phyloP scores from a whole-genome alignment of 1,139 yeast genomes.

The Debaryomyces coudertii region DNA sequence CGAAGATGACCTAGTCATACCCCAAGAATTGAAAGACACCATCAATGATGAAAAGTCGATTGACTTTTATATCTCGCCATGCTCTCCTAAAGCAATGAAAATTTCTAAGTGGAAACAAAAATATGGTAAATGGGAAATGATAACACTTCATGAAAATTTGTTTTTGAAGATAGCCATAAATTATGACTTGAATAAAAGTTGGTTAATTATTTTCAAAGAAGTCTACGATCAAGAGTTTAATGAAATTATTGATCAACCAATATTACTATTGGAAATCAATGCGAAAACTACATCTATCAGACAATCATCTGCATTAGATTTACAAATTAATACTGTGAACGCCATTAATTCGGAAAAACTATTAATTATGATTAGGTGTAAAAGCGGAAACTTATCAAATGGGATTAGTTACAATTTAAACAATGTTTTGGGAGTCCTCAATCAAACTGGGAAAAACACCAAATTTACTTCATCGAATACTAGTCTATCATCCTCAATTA shows the following conservation, averaged over 20 bases:
- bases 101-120: slow-evolving; percentile 49
- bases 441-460: slow-evolving; percentile 19
- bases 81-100: slow-evolving; percentile 40
- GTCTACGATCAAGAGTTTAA: slow-evolving; percentile 34
- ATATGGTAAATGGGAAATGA: slow-evolving; percentile 52
- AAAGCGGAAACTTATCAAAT: slow-evolving; percentile 29
- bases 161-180: slow-evolving; percentile 45
- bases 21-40: slow-evolving; percentile 39
- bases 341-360: slow-evolving; percentile 33
- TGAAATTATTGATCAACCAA: slow-evolving; percentile 41
- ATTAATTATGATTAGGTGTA: slow-evolving; percentile 41
- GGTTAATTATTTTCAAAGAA: slow-evolving; percentile 49
- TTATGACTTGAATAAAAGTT: slow-evolving; percentile 34
- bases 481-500: slow-evolving; percentile 43
- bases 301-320: slow-evolving; percentile 45
- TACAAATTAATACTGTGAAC: slow-evolving; percentile 39
- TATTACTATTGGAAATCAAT: slow-evolving; percentile 37
- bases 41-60: slow-evolving; percentile 45
- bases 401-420: slow-evolving; percentile 31
- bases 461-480: slow-evolving; percentile 29
- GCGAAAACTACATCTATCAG: slow-evolving; percentile 28
- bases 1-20: slow-evolving; percentile 32
- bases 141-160: slow-evolving; percentile 39
- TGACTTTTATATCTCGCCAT: slow-evolving; percentile 43
- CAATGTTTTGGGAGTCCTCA: slow-evolving; percentile 32